A percentile compares a stretch with the other conserved stretches of the same genome.
Evolutionary conservation across 352 stramenopile species (phyloP).

Genomic region (Phytopythium boreale): DNA sequence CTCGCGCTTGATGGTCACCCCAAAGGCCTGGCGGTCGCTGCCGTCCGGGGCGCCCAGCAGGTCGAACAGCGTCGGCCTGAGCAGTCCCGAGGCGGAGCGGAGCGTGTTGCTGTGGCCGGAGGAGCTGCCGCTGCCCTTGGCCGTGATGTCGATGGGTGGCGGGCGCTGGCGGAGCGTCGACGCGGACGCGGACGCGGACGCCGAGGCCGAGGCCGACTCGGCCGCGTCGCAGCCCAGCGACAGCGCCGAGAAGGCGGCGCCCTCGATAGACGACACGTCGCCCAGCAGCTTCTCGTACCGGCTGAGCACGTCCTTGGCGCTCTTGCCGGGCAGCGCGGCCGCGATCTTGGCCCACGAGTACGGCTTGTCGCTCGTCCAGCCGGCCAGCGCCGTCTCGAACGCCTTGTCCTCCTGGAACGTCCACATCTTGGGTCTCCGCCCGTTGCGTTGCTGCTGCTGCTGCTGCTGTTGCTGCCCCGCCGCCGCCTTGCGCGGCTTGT

Average conservation of each 20-base stretch:
- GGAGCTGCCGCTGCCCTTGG: background rate
- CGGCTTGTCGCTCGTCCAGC: slow-evolving; percentile 51
- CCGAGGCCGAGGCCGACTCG: no score
- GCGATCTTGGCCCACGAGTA: slow-evolving; percentile 84
- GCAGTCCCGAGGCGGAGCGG: slow-evolving; percentile 26
- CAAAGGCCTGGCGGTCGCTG: background rate
- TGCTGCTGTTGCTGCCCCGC: slow-evolving; percentile 18
- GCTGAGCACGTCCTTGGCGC: slow-evolving; percentile 60
- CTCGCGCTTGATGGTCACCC: slow-evolving; percentile 6
- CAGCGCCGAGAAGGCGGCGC: slow-evolving; percentile 4
- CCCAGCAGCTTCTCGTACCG: slow-evolving; percentile 78
- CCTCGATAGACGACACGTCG: slow-evolving; percentile 71
- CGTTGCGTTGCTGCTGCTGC: slow-evolving; percentile 20
- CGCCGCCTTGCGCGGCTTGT: background rate
- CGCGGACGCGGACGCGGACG: background rate
- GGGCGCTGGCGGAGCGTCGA: background rate
- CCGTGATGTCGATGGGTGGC: slow-evolving; percentile 11
- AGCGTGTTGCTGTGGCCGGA: background rate
- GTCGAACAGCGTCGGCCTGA: slow-evolving; percentile 78
- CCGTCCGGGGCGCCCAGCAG: slow-evolving; percentile 37
- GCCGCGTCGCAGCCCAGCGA: background rate
- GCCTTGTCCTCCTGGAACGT: slow-evolving; percentile 82
- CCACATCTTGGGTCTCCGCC: slow-evolving; percentile 45
- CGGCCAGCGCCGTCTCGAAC: slow-evolving; percentile 69
- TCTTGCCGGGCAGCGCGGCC: slow-evolving; percentile 60